Evolutionary conservation across 1,284 basidiomycete species (phyloP).

Genomic region (Stygiomarasmius scandens): DNA sequence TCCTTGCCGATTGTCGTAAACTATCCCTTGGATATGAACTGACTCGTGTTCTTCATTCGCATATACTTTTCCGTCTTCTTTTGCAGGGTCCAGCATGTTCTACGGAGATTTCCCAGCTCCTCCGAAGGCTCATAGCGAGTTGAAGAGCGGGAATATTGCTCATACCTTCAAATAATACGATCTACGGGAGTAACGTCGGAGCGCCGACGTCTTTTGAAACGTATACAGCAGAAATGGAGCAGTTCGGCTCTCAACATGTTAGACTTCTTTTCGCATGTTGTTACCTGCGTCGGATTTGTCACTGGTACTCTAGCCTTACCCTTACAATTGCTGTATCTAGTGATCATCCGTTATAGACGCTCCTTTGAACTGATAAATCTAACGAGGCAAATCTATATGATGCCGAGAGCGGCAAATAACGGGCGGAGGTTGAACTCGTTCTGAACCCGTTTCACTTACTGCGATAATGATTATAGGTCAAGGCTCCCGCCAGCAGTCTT

Average conservation of each 20-base stretch:
- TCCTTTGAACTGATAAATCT: too few relatives aligned
- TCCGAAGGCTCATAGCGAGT: slow-evolving; percentile 67
- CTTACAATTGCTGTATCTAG: too few relatives aligned
- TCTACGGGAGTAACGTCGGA: not conserved
- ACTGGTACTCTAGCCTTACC: too few relatives aligned
- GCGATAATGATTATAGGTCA: too few relatives aligned
- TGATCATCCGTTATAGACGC: too few relatives aligned
- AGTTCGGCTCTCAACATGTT: not conserved
- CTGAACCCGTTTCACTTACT: too few relatives aligned
- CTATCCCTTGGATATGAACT: slow-evolving; percentile 14
- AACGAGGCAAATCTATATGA: too few relatives aligned
- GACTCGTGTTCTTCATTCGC: slow-evolving; percentile 1
- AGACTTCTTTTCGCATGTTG: not conserved
- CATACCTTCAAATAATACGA: slow-evolving; percentile 61
- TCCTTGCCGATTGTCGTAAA: not conserved
- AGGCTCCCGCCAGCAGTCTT: too few relatives aligned
- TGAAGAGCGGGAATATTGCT: slow-evolving; percentile 72
- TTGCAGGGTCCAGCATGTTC: slow-evolving; percentile 35
- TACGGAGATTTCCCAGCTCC: slow-evolving; percentile 69
- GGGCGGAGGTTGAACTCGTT: too few relatives aligned
- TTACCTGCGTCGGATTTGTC: too few relatives aligned
- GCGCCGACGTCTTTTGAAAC: too few relatives aligned
- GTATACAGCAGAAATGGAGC: not conserved
- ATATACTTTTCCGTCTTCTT: slow-evolving; percentile 11
- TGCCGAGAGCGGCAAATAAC: too few relatives aligned